Evolutionary conservation across 2,329 filamentous ascomycete genomes (phyloP).

Genomic region (Cladophialophora carrionii): DNA sequence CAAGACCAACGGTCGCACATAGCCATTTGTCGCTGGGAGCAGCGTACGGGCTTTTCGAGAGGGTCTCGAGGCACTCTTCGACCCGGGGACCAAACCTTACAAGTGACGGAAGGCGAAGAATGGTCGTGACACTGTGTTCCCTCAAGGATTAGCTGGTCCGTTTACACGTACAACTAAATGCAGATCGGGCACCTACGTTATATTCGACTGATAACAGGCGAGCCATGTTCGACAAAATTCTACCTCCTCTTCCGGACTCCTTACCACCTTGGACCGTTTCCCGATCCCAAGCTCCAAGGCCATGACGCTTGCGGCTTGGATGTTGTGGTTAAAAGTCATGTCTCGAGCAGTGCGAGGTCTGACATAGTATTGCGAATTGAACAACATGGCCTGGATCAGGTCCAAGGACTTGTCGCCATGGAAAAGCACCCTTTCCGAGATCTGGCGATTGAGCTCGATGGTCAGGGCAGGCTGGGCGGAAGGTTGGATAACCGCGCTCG

Average conservation of each 20-base stretch:
- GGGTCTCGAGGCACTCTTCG: conserved; percentile 62
- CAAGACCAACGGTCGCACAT: conserved; percentile 60
- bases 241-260: conserved; percentile 52
- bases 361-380: conserved; percentile 78
- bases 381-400: conserved; percentile 74
- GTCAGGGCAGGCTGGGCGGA: conserved; percentile 64
- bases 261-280: conserved; percentile 51
- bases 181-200: conserved; percentile 42
- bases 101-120: conserved; percentile 60
- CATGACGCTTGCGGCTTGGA: conserved; percentile 78
- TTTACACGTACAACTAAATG: not conserved
- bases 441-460: conserved; percentile 69
- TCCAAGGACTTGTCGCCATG: conserved; percentile 82
- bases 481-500: conserved; percentile 55
- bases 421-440: conserved; percentile 74
- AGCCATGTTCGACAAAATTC: conserved; percentile 63
- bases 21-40: conserved; percentile 58
- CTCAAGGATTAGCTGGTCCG: not conserved
- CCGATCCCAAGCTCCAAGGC: conserved; percentile 80
- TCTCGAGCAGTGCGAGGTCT: conserved; percentile 81
- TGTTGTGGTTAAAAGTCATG: conserved; percentile 84
- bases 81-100: conserved; percentile 65
- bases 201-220: conserved; percentile 61
- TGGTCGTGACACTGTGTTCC: conserved; percentile 58
- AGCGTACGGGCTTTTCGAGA: conserved; percentile 60